phyloP scores from a whole-genome alignment of 495 filamentous ascomycete species.

The Cudoniella acicularis region DNA sequence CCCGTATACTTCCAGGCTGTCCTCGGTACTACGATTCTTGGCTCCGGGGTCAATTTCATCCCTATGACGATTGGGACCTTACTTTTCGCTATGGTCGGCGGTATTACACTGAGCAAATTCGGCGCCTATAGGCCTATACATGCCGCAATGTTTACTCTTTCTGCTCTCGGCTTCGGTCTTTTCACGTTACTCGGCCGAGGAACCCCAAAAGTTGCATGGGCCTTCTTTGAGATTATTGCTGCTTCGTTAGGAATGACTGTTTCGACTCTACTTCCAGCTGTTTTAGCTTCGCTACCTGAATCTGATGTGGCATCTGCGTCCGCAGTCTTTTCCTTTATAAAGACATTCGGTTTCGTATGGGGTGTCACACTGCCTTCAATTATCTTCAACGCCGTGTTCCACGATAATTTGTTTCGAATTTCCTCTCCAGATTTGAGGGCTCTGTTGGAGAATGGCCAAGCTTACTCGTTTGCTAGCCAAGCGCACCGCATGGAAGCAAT shows the following conservation, averaged over 20 bases:
- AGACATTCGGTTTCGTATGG: slow-evolving; percentile 47
- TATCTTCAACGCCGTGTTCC: slow-evolving; percentile 43
- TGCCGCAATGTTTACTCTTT: slow-evolving; percentile 48
- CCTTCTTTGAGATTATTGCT: slow-evolving; percentile 61
- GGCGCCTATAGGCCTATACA: slow-evolving; percentile 50
- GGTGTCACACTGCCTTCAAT: slow-evolving; percentile 44
- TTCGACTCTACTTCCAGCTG: slow-evolving; percentile 9
- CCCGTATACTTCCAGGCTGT: slow-evolving; percentile 77
- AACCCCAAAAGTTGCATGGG: slow-evolving; percentile 46
- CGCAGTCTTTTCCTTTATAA: slow-evolving; percentile 41
- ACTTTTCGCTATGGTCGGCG: slow-evolving; percentile 54
- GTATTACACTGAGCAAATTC: slow-evolving; percentile 68
- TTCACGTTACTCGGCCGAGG: slow-evolving; percentile 27
- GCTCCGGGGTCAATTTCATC: slow-evolving; percentile 69
- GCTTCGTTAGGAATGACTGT: slow-evolving; percentile 54
- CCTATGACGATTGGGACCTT: slow-evolving; percentile 68
- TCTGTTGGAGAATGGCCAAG: neutral
- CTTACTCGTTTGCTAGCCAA: slow-evolving; percentile 1
- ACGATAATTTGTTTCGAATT: slow-evolving; percentile 18
- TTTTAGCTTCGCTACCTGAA: slow-evolving; percentile 6
- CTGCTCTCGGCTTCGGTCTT: slow-evolving; percentile 62
- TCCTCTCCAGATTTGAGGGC: slow-evolving; percentile 9
- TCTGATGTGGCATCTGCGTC: slow-evolving; percentile 38
- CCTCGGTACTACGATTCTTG: slow-evolving; percentile 64
- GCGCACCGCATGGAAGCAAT: neutral